A percentile compares a stretch with the other conserved stretches of the same genome.
Evolutionary conservation across 768 basidiomycete species (phyloP).

Genomic region (Psilocybe azurescens): DNA sequence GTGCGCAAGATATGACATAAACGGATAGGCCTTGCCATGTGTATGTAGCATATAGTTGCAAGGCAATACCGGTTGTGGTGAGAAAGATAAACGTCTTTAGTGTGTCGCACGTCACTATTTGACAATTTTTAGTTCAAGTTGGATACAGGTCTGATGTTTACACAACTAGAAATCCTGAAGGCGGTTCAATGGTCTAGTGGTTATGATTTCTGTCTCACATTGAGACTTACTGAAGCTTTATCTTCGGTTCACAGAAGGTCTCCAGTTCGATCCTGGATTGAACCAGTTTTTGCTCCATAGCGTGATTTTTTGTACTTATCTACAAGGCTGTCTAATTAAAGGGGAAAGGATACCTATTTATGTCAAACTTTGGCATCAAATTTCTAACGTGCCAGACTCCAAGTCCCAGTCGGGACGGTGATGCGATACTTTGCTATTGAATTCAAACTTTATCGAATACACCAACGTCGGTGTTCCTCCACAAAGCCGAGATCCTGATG

Average conservation of each 20-base stretch:
- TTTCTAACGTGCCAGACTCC: too few species aligned
- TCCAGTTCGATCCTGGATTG: constrained; percentile 49
- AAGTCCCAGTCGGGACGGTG: not conserved
- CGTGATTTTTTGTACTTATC: not conserved
- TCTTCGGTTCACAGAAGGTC: constrained; percentile 41
- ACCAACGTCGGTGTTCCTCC: not conserved
- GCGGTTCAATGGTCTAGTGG: constrained; percentile 43
- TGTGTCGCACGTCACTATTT: too few species aligned
- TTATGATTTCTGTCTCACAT: constrained; percentile 55
- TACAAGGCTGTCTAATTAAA: not conserved
- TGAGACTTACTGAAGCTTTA: constrained; percentile 15
- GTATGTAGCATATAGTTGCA: too few species aligned
- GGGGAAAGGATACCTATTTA: not conserved
- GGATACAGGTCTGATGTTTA: too few species aligned
- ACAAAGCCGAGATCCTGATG: not conserved
- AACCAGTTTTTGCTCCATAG: constrained; percentile 34
- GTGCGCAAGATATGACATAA: too few species aligned
- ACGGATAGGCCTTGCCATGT: too few species aligned
- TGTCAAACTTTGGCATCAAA: not conserved
- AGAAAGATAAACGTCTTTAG: too few species aligned
- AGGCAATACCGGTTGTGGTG: too few species aligned
- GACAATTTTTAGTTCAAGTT: too few species aligned
- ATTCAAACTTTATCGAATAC: not conserved
- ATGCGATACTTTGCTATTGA: too few species aligned
- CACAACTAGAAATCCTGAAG: not conserved